phyloP scores from a whole-genome alignment of 2,329 filamentous ascomycete genomes.

The Ilyonectria destructans region DNA sequence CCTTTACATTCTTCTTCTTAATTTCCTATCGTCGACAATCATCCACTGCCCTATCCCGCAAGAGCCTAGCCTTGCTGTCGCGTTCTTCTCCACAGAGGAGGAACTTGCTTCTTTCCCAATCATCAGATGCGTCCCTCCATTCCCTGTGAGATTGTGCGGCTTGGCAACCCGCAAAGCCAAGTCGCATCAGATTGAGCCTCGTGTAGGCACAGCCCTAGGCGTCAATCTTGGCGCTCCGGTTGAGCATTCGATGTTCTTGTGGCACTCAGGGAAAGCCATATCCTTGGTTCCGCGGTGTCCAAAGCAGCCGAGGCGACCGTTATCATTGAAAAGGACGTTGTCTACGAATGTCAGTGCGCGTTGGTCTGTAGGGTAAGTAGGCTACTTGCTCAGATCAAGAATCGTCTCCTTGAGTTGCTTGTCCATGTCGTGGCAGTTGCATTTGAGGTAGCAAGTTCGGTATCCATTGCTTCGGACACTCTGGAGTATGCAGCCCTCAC shows the following conservation, averaged over 20 bases:
- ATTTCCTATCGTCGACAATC: neutral
- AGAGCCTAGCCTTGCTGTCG: neutral
- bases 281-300: slow-evolving; percentile 18
- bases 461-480: slow-evolving; percentile 3
- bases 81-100: neutral
- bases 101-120: neutral
- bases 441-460: slow-evolving; percentile 21
- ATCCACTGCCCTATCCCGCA: neutral
- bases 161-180: neutral
- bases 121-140: neutral
- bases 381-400: slow-evolving; percentile 15
- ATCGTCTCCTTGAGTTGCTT: slow-evolving; percentile 8
- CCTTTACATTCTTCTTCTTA: neutral
- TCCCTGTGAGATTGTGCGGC: neutral
- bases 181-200: neutral
- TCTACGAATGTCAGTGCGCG: slow-evolving; percentile 12
- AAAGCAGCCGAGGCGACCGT: slow-evolving; percentile 20
- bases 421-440: slow-evolving; percentile 17
- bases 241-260: slow-evolving; percentile 19
- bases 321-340: slow-evolving; percentile 20
- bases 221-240: slow-evolving; percentile 10
- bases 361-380: neutral
- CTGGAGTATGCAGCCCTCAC: slow-evolving; percentile 17
- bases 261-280: slow-evolving; percentile 20
- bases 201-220: slow-evolving; percentile 1